Evolutionary conservation across 345 rosid genomes (phyloP).

Genomic region (Erysimum cheiranthoides): DNA sequence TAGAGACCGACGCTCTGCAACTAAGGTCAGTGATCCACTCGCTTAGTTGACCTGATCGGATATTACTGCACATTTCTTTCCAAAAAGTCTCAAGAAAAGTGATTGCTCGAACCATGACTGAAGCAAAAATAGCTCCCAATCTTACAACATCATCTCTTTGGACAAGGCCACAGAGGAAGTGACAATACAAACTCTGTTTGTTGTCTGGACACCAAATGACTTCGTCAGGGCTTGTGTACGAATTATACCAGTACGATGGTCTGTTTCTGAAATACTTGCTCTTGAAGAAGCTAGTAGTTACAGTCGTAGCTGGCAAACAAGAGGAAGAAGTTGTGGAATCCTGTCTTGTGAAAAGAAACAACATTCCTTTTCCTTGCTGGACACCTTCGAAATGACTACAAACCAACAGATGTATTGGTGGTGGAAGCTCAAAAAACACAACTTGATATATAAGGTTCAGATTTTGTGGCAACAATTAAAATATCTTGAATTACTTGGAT

Average conservation of each 20-base stretch:
- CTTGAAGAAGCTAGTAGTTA: conserved; percentile 41
- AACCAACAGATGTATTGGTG: too few species aligned
- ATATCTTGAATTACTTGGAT: neutral
- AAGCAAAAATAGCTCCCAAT: conserved; percentile 62
- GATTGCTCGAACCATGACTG: conserved; percentile 57
- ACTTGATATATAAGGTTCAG: too few species aligned
- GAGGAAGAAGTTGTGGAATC: neutral
- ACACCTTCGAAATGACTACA: too few species aligned
- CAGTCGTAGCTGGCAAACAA: neutral
- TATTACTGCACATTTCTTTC: conserved; percentile 57
- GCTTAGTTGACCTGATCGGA: conserved; percentile 55
- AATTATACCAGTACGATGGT: conserved; percentile 46
- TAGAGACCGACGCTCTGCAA: conserved; percentile 50
- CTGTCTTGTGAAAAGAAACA: too few species aligned
- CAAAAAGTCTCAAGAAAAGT: conserved; percentile 62
- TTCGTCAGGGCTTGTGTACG: conserved; percentile 61
- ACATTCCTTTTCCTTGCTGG: too few species aligned
- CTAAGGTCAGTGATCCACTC: conserved; percentile 60
- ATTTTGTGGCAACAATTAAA: too few species aligned
- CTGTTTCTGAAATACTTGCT: conserved; percentile 51
- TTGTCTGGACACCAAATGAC: conserved; percentile 58
- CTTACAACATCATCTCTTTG: conserved; percentile 57
- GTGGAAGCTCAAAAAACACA: too few species aligned
- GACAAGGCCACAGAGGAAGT: conserved; percentile 60
- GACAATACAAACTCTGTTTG: conserved; percentile 71